Conservation (phyloP, 768 basidiomycete genomes). For the Pluteus cervinus region DNA sequence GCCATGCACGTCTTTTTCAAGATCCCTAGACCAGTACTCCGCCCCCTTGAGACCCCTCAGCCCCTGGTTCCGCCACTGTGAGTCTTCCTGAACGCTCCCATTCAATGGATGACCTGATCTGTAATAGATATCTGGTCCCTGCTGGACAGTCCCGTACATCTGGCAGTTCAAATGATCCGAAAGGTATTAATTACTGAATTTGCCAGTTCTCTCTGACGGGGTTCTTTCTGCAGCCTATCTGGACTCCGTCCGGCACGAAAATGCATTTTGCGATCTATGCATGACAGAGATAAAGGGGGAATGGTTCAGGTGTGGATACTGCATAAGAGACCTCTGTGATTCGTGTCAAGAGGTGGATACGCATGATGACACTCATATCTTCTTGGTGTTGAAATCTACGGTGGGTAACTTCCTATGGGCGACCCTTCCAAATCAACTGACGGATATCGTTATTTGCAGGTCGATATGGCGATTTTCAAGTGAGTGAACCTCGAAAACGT, state of each 20-base stretch:
- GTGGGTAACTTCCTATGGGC: slow-evolving; percentile 32
- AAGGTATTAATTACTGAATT: slow-evolving; percentile 32
- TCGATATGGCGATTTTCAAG: slow-evolving; percentile 74
- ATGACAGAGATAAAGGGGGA: slow-evolving; percentile 75
- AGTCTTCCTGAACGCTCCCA: slow-evolving; percentile 13
- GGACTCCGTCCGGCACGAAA: slow-evolving; percentile 47
- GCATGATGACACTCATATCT: slow-evolving; percentile 78
- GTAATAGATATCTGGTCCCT: slow-evolving; percentile 53
- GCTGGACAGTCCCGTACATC: slow-evolving; percentile 47
- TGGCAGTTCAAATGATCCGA: slow-evolving; percentile 39
- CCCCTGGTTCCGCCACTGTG: slow-evolving; percentile 70
- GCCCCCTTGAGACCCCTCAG: slow-evolving; percentile 38
- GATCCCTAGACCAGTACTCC: slow-evolving; percentile 71
- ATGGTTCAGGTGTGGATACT: slow-evolving; percentile 91
- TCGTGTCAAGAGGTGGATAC: slow-evolving; percentile 76
- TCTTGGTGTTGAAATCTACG: slow-evolving; percentile 81
- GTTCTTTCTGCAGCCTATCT: slow-evolving; percentile 49
- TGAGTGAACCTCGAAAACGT: slow-evolving; percentile 24
- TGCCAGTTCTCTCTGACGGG: neutral
- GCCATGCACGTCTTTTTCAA: slow-evolving; percentile 87
- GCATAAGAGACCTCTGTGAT: slow-evolving; percentile 81
- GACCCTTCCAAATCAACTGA: neutral
- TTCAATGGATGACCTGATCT: slow-evolving; percentile 3
- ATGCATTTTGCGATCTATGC: slow-evolving; percentile 84
- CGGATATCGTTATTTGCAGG: slow-evolving; percentile 26